These are phyloP conservation scores for thale cress (Arabidopsis thaliana) DNA, from an alignment of 345 rosid genomes.

Conservation along the genomic window TAIR10.1 NC_003075.7:12406501-12407000, in stretches of 20 bases:
- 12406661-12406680: slow-evolving; percentile 82
- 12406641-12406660: slow-evolving; percentile 66
- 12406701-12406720: slow-evolving; percentile 28
- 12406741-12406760: slow-evolving; percentile 1
- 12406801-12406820: slow-evolving; percentile 64
- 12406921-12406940: slow-evolving; percentile 59
- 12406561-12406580: slow-evolving; percentile 5
- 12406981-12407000: slow-evolving; percentile 75
- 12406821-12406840: slow-evolving; percentile 5
- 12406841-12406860: neutral
- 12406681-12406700: slow-evolving; percentile 69
- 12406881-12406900: neutral
- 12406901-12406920: neutral
- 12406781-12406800: slow-evolving; percentile 61
- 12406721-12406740: slow-evolving; percentile 3
- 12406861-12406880: neutral
- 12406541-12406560: neutral
- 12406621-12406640: slow-evolving; percentile 63
- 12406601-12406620: slow-evolving; percentile 83
- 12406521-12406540: neutral
- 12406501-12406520: slow-evolving; percentile 20
- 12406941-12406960: slow-evolving; percentile 76
- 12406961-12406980: slow-evolving; percentile 81
- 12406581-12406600: slow-evolving; percentile 58
- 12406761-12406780: slow-evolving; percentile 66